Evolutionary conservation across 1,139 yeast genomes (phyloP).

Genomic region (Lodderomyces orthopsilosis): DNA sequence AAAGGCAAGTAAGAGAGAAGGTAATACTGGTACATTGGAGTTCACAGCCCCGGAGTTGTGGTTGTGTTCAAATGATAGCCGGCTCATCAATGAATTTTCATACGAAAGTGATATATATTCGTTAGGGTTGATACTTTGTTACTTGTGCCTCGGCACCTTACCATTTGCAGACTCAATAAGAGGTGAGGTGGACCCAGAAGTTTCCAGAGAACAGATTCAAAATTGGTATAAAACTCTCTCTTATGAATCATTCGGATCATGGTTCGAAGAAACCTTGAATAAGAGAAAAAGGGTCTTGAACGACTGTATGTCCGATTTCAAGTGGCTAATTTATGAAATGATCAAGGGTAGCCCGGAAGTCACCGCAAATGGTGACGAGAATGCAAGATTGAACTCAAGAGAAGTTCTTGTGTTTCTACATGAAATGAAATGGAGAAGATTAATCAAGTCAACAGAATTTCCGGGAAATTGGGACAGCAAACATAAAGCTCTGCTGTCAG

Average conservation of each 20-base stretch:
- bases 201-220: constrained; percentile 24
- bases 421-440: constrained; percentile 18
- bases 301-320: constrained; percentile 20
- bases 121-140: constrained; percentile 76
- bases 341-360: constrained; percentile 24
- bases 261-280: constrained; percentile 22
- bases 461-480: background rate
- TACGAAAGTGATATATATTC: constrained; percentile 78
- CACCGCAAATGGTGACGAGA: constrained; percentile 4
- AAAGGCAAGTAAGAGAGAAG: constrained; percentile 29
- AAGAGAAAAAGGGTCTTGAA: constrained; percentile 10
- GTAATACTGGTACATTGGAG: constrained; percentile 84
- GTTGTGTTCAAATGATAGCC: constrained; percentile 25
- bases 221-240: constrained; percentile 30
- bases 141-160: constrained; percentile 63
- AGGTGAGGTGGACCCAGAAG: constrained; percentile 36
- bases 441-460: constrained; percentile 8
- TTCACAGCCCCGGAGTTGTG: constrained; percentile 84
- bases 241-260: constrained; percentile 19
- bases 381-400: constrained; percentile 8
- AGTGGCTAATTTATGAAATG: constrained; percentile 28
- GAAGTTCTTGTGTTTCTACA: constrained; percentile 23
- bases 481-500: background rate
- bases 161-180: constrained; percentile 46
- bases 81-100: constrained; percentile 51